Evolutionary conservation across 495 filamentous ascomycete species (phyloP).

Genomic region (Penicillium paradoxum): DNA sequence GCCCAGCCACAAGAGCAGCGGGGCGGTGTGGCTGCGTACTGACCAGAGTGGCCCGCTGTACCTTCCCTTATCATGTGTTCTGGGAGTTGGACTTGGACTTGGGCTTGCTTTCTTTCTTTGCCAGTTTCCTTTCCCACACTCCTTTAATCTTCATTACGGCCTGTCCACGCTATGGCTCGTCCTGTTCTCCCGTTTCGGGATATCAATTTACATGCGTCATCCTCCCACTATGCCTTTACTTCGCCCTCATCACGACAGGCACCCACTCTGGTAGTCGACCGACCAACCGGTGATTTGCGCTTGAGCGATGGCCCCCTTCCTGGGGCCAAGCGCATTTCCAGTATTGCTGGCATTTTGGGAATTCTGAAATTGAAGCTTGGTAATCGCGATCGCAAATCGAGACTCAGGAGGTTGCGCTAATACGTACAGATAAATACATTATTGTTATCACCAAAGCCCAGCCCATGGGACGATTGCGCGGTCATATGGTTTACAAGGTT

Average conservation of each 20-base stretch:
- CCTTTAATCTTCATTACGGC: conserved; percentile 2
- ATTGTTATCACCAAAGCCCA: conserved; percentile 93
- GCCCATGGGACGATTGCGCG: conserved; percentile 83
- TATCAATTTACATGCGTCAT: conserved; percentile 89
- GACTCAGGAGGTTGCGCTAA: conserved; percentile 11
- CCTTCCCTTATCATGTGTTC: conserved; percentile 27
- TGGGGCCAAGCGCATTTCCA: conserved; percentile 77
- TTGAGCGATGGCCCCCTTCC: conserved; percentile 72
- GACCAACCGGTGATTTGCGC: conserved; percentile 87
- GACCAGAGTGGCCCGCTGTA: conserved; percentile 15
- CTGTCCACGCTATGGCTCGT: conserved; percentile 45
- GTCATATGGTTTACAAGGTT: conserved; percentile 91
- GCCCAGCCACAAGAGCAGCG: conserved; percentile 28
- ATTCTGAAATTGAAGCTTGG: conserved; percentile 86
- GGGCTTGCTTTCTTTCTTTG: conserved; percentile 4
- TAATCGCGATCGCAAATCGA: conserved; percentile 31
- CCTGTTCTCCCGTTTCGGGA: conserved; percentile 79
- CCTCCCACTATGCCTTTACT: conserved; percentile 91
- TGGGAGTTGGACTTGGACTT: conserved; percentile 9
- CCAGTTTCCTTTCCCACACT: conserved; percentile 3
- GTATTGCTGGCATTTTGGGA: conserved; percentile 90
- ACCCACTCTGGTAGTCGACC: conserved; percentile 79
- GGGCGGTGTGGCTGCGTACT: conserved; percentile 28
- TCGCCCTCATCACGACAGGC: conserved; percentile 89
- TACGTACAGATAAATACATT: conserved; percentile 79